These are phyloP conservation scores for Biscutella laevigata DNA, from an alignment of 441 rosid species.

Conservation along the genomic window DNA sequence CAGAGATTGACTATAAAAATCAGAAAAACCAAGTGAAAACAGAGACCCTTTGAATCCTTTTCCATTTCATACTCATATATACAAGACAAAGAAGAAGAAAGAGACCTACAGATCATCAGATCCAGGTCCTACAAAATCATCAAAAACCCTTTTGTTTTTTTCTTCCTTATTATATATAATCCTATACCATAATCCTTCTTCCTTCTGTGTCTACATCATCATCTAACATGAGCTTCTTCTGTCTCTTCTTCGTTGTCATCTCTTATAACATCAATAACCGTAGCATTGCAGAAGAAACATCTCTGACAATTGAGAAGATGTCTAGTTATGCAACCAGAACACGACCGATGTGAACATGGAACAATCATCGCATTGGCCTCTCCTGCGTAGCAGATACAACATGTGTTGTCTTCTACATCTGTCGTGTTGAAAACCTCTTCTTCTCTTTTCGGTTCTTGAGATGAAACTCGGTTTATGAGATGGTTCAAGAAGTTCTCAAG, in stretches of 20 bases:
- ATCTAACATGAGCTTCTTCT: slow-evolving; percentile 10
- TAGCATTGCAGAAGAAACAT: slow-evolving; percentile 96
- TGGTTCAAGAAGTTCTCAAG: slow-evolving; percentile 59
- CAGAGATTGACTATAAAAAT: not conserved
- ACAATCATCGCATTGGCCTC: slow-evolving; percentile 63
- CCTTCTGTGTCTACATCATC: slow-evolving; percentile 6
- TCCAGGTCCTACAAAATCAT: slow-evolving; percentile 25
- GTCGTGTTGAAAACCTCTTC: slow-evolving; percentile 28
- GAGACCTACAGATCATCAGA: slow-evolving; percentile 14
- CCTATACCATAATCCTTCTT: slow-evolving; percentile 14
- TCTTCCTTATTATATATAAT: slow-evolving; percentile 10
- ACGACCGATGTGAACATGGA: slow-evolving; percentile 87
- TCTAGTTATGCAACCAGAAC: slow-evolving; percentile 89
- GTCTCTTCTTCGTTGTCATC: not conserved
- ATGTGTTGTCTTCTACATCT: slow-evolving; percentile 47
- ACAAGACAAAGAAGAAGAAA: slow-evolving; percentile 18
- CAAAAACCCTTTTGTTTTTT: slow-evolving; percentile 14
- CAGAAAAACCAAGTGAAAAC: not conserved
- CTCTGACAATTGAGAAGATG: slow-evolving; percentile 86
- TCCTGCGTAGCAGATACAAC: slow-evolving; percentile 79
- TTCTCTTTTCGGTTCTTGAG: slow-evolving; percentile 24
- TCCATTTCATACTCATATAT: slow-evolving; percentile 21
- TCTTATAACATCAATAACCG: slow-evolving; percentile 54
- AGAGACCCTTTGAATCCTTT: not conserved
- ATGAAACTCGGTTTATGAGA: slow-evolving; percentile 42